Conservation (phyloP, 2,329 filamentous ascomycete species). For the Trichoderma atroviride region DNA sequence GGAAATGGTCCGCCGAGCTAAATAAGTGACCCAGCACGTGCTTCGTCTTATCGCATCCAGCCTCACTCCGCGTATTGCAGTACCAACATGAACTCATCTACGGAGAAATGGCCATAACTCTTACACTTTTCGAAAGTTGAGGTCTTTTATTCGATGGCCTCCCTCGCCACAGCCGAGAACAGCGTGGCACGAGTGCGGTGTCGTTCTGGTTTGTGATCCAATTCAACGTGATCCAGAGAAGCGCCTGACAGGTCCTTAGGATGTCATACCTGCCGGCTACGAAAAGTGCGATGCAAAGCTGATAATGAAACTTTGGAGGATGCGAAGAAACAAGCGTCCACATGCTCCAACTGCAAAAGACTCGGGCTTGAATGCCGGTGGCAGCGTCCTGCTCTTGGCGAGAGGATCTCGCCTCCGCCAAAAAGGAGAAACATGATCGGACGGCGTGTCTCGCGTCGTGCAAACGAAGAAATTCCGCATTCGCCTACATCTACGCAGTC, state of each 20-base stretch:
- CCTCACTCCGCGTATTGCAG: background rate
- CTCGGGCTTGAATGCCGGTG: background rate
- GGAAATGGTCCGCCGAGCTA: background rate
- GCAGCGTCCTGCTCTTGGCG: background rate
- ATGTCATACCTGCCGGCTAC: background rate
- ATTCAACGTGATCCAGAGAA: background rate
- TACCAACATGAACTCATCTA: background rate
- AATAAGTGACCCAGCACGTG: background rate
- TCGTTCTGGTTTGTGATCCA: background rate
- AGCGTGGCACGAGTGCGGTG: background rate
- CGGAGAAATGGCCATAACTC: background rate
- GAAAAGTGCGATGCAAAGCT: background rate
- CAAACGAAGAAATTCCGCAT: background rate
- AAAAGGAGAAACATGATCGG: background rate
- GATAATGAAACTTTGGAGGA: background rate
- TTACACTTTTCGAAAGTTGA: background rate
- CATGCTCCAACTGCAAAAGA: background rate
- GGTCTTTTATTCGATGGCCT: background rate
- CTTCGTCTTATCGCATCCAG: background rate
- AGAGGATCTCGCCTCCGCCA: background rate
- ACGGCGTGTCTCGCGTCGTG: background rate
- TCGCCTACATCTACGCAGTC: background rate
- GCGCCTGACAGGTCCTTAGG: background rate
- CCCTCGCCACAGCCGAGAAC: background rate
- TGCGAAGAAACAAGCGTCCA: background rate